A percentile compares a stretch with the other conserved stretches of the same genome.
Conservation (phyloP, 2,329 filamentous ascomycete species). For the Monosporascus sp. region DNA sequence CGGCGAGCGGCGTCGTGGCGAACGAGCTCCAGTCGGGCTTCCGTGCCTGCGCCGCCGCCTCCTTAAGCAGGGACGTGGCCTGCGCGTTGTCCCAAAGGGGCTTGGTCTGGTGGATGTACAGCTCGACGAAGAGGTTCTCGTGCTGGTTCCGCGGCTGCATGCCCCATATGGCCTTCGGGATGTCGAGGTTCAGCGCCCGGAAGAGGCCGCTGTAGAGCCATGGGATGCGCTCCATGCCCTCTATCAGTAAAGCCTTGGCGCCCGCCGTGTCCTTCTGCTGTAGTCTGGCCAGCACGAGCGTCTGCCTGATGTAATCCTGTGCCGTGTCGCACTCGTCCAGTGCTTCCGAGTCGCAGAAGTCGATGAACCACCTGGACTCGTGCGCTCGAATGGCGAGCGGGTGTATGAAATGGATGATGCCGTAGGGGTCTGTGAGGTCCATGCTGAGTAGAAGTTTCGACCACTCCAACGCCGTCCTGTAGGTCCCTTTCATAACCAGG, state of each 20-base stretch:
- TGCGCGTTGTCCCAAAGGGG: constrained; percentile 82
- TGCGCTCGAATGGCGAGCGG: constrained; percentile 76
- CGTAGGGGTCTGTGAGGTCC: constrained; percentile 76
- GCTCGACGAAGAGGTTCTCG: constrained; percentile 64
- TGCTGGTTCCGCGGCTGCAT: constrained; percentile 59
- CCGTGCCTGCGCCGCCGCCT: constrained; percentile 55
- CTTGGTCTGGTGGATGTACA: constrained; percentile 72
- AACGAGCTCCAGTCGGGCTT: constrained; percentile 35
- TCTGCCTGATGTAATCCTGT: constrained; percentile 66
- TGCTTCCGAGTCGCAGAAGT: constrained; percentile 50
- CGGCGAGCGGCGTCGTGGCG: constrained; percentile 32
- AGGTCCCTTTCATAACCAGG: constrained; percentile 85
- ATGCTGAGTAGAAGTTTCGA: constrained; percentile 75
- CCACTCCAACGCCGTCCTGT: constrained; percentile 91
- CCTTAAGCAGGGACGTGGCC: constrained; percentile 60
- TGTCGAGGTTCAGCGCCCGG: constrained; percentile 70
- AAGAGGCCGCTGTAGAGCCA: constrained; percentile 83
- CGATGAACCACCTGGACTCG: constrained; percentile 70
- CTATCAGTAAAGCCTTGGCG: constrained; percentile 58
- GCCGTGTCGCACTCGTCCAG: constrained; percentile 32
- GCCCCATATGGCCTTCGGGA: constrained; percentile 81
- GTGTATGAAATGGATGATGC: constrained; percentile 74
- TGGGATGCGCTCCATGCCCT: constrained; percentile 67
- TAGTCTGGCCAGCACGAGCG: constrained; percentile 68
- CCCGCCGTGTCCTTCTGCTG: constrained; percentile 61